Base-by-base conservation (phyloP, 495 filamentous ascomycete genomes). In the Bathelium albidoporum region DNA sequence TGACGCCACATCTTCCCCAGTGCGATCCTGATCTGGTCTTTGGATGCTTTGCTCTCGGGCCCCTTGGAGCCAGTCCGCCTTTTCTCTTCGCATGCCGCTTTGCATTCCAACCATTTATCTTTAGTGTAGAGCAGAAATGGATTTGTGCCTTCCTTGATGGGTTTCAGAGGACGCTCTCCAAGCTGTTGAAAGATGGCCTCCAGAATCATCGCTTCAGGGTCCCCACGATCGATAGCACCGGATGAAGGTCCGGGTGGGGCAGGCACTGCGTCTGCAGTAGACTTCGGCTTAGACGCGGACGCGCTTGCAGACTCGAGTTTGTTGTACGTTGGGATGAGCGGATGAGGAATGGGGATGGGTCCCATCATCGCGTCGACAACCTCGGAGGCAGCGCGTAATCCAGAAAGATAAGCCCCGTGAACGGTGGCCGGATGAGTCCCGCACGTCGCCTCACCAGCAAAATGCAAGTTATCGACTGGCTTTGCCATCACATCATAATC, bases 361-460 rank as follows among this genome's bases (percentile, higher is more conserved):
- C 94, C 95, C 53, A 91, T 72, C 68, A 95, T 80, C 10, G 85
- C 74, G 59, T 89, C 85, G 58, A 95, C 80, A 0, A 97, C 81
- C 64, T 97, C 91, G 20, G 89, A 83, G 2, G 95, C 94, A 2
- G 89, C 93, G 20, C 93, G 85, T 2, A 97, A 80, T 10, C 94
- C 94, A 9, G 91, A 95, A 24, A 99, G 83, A 73, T 96, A 99
- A 5, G 94, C 94, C 7, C 94, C 94, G 68, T 99, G 94, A 1
- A 97, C 94, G 4, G 94, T 97, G 31, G 94, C 94, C 10, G 94
- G 94, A 73, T 99, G 92, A 1, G 90, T 95, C 55, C 89, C 90
- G 73, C 88, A 95, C 2, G 94, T 97, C 43, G 94, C 93, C 76
- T 99, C 94, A 28, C 94, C 94, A 2, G 95, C 94, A 75, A 99